phyloP scores from a whole-genome alignment of 1,139 yeast species.

The Geotrichum histeridarum region DNA sequence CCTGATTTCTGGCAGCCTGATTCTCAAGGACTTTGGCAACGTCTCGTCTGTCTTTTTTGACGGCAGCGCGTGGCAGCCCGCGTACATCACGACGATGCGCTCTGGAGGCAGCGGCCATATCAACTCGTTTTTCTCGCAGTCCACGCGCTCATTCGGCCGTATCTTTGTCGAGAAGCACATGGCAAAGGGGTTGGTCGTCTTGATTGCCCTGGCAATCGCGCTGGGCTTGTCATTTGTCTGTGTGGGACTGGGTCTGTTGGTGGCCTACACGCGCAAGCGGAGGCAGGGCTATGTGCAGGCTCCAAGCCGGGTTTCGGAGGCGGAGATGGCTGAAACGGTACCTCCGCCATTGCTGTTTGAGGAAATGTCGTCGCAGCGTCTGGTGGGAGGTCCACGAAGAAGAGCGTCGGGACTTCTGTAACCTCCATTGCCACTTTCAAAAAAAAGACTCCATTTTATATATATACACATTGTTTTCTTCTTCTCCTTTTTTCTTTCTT shows the following conservation, averaged over 20 bases:
- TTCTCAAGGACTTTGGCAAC: slow-evolving; percentile 50
- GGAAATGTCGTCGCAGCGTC: slow-evolving; percentile 41
- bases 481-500: neutral
- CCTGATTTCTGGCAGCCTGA: slow-evolving; percentile 58
- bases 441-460: neutral
- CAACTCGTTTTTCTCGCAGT: slow-evolving; percentile 28
- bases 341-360: slow-evolving; percentile 59
- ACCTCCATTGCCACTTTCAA: neutral
- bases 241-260: slow-evolving; percentile 58
- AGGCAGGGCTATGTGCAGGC: slow-evolving; percentile 41
- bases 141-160: slow-evolving; percentile 23
- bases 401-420: slow-evolving; percentile 8
- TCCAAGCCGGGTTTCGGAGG: slow-evolving; percentile 56
- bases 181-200: slow-evolving; percentile 70
- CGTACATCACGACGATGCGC: slow-evolving; percentile 41
- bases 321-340: slow-evolving; percentile 61
- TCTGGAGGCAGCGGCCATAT: slow-evolving; percentile 25
- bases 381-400: slow-evolving; percentile 2
- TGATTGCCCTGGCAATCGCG: slow-evolving; percentile 83
- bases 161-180: slow-evolving; percentile 26
- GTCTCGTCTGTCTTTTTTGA: slow-evolving; percentile 66
- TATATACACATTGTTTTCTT: neutral
- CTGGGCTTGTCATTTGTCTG: slow-evolving; percentile 69
- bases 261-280: slow-evolving; percentile 45
- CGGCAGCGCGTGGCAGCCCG: slow-evolving; percentile 70